These are phyloP conservation scores for Debaryomyces hansenii DNA, from an alignment of 805 yeast genomes.

Conservation along the genomic window DNA sequence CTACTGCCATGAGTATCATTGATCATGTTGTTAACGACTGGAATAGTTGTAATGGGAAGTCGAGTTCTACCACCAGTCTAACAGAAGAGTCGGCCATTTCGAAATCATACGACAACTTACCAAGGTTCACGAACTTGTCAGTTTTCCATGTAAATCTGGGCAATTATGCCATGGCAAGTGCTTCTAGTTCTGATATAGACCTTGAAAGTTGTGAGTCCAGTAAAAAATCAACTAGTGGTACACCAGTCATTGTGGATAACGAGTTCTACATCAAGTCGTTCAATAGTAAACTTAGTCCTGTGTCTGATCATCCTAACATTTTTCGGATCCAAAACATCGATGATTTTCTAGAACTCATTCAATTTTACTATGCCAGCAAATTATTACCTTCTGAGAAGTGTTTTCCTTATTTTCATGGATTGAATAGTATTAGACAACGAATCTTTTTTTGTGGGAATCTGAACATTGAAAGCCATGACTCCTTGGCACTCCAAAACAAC, in stretches of 20 bases:
- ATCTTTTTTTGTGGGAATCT: conserved; percentile 22
- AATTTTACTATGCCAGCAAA: conserved; percentile 14
- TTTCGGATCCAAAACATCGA: conserved; percentile 6
- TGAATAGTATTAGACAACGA: conserved; percentile 24
- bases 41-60: neutral
- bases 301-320: conserved; percentile 3
- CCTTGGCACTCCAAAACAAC: neutral
- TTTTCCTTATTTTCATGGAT: conserved; percentile 39
- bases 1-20: neutral
- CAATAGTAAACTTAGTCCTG: neutral
- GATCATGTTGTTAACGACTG: neutral
- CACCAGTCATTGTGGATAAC: too few relatives aligned
- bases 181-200: too few relatives aligned
- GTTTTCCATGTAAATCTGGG: neutral
- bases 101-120: neutral
- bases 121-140: neutral
- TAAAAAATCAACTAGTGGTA: too few relatives aligned
- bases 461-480: neutral
- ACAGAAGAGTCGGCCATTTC: neutral
- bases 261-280: conserved; percentile 2
- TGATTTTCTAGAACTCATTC: conserved; percentile 16
- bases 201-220: too few relatives aligned
- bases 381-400: conserved; percentile 15
- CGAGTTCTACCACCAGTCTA: neutral
- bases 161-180: too few relatives aligned